Base-by-base conservation (phyloP, 2,329 filamentous ascomycete species). In the Raffaelea ambrosiae region DNA sequence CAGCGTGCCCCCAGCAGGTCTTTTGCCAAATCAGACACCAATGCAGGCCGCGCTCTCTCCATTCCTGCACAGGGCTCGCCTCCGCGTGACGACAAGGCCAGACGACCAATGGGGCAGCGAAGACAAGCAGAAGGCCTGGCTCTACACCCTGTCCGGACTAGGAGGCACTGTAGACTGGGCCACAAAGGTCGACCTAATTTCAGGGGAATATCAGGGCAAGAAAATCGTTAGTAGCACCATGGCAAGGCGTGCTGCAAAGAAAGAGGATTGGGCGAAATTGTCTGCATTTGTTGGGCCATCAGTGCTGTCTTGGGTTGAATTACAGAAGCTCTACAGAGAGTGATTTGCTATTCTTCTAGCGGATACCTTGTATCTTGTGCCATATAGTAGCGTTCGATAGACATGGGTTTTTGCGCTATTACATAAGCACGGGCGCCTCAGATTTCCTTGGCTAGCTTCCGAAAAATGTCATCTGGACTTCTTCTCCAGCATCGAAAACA, bases 71-170 rank as follows among this genome's bases (percentile, higher is more conserved):
- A 70, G 71, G 13, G 77, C 86, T 46, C 68, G 70, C 48, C 63
- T 90, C 46, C 69, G 79, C 13, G 80, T 88, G 2, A 83, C 77
- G 44, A 73, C 81, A 60, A 70, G 86, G 41, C 71, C 79, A 1
- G 76, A 77, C 44, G 75, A 74, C 21, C 71, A 72, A 40, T 85
- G 80, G 73, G 84, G 82, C 2, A 67, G 61, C 40, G 72, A 68
- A 22, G 68, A 66, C 50, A 70, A 73, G 49, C 81, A 86, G 63
- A 55, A 63, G 43, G 63, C 53, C 9, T 86, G 81, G 60, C 55
- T 87, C 18, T 60, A 68, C 29, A 59, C 58, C 8, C 58, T 89
- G 11, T 47, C 60, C 60, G 19, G 62, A 63, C 2, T 72, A 70
- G 0, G 60, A 57, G 0, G 69, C 63, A 45, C 59, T 79, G 48